Conservation (phyloP, 2,329 filamentous ascomycete genomes). For the Phyllosticta capitalensis region DNA sequence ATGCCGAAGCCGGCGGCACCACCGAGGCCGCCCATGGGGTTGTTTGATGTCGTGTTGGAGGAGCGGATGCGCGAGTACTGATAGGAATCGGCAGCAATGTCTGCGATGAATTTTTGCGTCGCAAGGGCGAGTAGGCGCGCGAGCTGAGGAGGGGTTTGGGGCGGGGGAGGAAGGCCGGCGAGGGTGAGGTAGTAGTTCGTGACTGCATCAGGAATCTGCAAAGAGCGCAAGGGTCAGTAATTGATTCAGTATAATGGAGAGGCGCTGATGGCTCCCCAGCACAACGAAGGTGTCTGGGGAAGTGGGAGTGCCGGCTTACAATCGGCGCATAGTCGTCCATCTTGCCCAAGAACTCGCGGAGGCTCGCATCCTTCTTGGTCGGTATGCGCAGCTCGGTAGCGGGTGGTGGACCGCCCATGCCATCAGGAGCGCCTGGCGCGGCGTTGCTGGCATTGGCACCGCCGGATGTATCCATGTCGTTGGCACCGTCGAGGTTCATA, state of each 20-base stretch:
- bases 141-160: slow-evolving; percentile 80
- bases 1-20: slow-evolving; percentile 64
- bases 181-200: slow-evolving; percentile 97
- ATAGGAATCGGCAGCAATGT: slow-evolving; percentile 94
- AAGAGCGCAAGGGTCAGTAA: neutral
- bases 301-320: slow-evolving; percentile 44
- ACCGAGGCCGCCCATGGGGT: slow-evolving; percentile 80
- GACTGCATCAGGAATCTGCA: slow-evolving; percentile 88
- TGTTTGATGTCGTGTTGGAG: slow-evolving; percentile 83
- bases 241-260: neutral
- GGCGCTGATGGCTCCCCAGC: neutral
- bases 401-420: slow-evolving; percentile 33
- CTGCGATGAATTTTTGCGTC: slow-evolving; percentile 98
- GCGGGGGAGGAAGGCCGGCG: slow-evolving; percentile 85
- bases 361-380: slow-evolving; percentile 79
- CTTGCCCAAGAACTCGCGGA: slow-evolving; percentile 87
- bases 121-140: slow-evolving; percentile 89
- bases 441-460: slow-evolving; percentile 2
- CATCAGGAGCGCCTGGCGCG: slow-evolving; percentile 20
- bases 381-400: slow-evolving; percentile 53
- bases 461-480: slow-evolving; percentile 24
- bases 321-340: slow-evolving; percentile 99
- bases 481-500: slow-evolving; percentile 34
- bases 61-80: slow-evolving; percentile 94
- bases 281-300: neutral